Conservation (phyloP, 306 rosid species). For the Corylus americana region DNA sequence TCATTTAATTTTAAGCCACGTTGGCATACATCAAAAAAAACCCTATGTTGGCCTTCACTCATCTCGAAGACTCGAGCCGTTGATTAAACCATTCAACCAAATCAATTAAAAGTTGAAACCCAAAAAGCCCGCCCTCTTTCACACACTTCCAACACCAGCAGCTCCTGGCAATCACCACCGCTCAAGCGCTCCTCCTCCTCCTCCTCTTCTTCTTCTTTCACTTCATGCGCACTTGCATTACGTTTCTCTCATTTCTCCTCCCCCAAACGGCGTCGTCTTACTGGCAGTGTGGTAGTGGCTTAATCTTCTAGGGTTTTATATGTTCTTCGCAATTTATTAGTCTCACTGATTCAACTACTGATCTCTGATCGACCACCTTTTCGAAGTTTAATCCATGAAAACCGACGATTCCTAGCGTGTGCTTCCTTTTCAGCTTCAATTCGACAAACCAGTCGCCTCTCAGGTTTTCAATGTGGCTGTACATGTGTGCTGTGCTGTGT, state of each 20-base stretch:
- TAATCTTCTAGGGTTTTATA: neutral
- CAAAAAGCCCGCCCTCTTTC: constrained; percentile 28
- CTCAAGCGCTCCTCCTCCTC: too few relatives aligned
- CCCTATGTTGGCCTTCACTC: too few relatives aligned
- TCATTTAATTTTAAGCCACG: too few relatives aligned
- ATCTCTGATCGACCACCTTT: neutral
- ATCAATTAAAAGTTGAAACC: neutral
- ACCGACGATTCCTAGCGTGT: constrained; percentile 66
- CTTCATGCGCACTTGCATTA: too few relatives aligned
- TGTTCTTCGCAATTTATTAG: neutral
- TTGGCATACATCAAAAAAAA: too few relatives aligned
- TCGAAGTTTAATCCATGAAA: constrained; percentile 47
- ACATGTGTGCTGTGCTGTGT: too few relatives aligned
- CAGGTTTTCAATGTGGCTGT: too few relatives aligned
- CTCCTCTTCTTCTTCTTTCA: too few relatives aligned
- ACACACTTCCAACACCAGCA: neutral
- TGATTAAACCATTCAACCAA: too few relatives aligned
- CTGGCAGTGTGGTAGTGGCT: neutral
- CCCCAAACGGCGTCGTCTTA: neutral
- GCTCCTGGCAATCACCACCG: too few relatives aligned
- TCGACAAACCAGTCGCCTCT: too few relatives aligned
- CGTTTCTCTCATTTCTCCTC: neutral
- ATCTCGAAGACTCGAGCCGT: too few relatives aligned
- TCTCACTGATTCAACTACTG: neutral
- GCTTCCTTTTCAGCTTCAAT: constrained; percentile 88